Percentiles rank a stretch among this genome's conserved stretches.
phyloP scores from a whole-genome alignment of 805 yeast genomes.

The Suhomyces xylopsoci region DNA sequence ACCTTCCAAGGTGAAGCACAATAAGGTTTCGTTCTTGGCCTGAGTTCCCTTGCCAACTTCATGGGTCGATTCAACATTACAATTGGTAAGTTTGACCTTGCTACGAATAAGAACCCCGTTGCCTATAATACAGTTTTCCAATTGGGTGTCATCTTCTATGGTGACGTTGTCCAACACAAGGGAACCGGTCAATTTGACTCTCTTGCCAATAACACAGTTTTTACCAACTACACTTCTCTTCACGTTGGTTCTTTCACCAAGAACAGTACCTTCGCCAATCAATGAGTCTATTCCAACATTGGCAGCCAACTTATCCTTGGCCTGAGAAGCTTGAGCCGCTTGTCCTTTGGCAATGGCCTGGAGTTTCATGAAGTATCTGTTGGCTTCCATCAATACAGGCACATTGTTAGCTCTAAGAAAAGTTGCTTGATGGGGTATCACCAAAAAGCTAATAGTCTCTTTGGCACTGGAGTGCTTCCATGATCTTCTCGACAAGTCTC shows the following conservation, averaged over 20 bases:
- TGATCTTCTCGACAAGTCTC: slow-evolving; percentile 87
- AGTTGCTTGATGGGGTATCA: slow-evolving; percentile 64
- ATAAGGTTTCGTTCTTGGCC: slow-evolving; percentile 58
- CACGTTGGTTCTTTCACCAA: slow-evolving; percentile 83
- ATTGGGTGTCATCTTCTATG: slow-evolving; percentile 72
- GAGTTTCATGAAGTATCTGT: slow-evolving; percentile 66
- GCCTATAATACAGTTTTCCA: slow-evolving; percentile 90
- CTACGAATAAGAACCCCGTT: slow-evolving; percentile 57
- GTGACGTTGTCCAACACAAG: slow-evolving; percentile 67
- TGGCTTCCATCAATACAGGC: slow-evolving; percentile 85
- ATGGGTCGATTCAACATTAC: slow-evolving; percentile 82
- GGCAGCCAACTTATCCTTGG: slow-evolving; percentile 57
- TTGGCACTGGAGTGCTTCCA: slow-evolving; percentile 71
- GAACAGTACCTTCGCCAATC: slow-evolving; percentile 61
- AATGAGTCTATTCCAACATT: slow-evolving; percentile 85
- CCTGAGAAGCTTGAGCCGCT: slow-evolving; percentile 16
- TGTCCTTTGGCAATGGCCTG: slow-evolving; percentile 46
- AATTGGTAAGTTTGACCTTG: slow-evolving; percentile 67
- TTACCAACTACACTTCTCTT: slow-evolving; percentile 81
- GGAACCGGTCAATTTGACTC: slow-evolving; percentile 86
- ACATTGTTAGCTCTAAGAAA: slow-evolving; percentile 79
- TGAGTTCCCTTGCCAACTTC: slow-evolving; percentile 56
- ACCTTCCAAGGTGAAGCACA: slow-evolving; percentile 42
- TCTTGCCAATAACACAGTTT: slow-evolving; percentile 73
- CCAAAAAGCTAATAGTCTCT: slow-evolving; percentile 66